Evolutionary conservation across 345 rosid species (phyloP).

Genomic region (Boechera divaricarpa): DNA sequence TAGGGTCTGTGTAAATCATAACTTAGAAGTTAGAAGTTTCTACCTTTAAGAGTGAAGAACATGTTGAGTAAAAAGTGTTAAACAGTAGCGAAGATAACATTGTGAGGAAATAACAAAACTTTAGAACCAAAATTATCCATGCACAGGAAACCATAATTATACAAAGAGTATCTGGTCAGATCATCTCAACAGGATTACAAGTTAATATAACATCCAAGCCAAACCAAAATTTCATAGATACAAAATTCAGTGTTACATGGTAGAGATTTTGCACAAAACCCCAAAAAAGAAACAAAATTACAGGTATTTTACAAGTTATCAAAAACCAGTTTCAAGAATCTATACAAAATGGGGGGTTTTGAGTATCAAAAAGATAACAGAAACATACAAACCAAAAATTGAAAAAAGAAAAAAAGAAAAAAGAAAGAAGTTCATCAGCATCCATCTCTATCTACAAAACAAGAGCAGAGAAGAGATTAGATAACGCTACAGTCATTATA

Average conservation of each 20-base stretch:
- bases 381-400: conserved; percentile 6
- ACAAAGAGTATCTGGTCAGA: conserved; percentile 5
- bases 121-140: neutral
- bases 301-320: conserved; percentile 31
- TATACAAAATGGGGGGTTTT: conserved; percentile 29
- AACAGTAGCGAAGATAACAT: neutral
- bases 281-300: conserved; percentile 7
- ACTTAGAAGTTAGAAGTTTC: neutral
- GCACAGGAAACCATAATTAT: conserved; percentile 19
- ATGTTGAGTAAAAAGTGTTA: neutral
- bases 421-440: neutral
- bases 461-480: conserved; percentile 43
- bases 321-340: conserved; percentile 19
- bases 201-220: neutral
- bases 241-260: conserved; percentile 24
- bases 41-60: conserved; percentile 7
- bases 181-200: conserved; percentile 21
- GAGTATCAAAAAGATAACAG: conserved; percentile 5
- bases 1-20: neutral
- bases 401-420: conserved; percentile 24
- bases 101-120: neutral
- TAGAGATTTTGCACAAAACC: conserved; percentile 16
- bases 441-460: conserved; percentile 23
- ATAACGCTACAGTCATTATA: neutral
- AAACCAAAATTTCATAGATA: conserved; percentile 7